phyloP scores from a whole-genome alignment of 495 filamentous ascomycete genomes.

The Daldinia childiae region DNA sequence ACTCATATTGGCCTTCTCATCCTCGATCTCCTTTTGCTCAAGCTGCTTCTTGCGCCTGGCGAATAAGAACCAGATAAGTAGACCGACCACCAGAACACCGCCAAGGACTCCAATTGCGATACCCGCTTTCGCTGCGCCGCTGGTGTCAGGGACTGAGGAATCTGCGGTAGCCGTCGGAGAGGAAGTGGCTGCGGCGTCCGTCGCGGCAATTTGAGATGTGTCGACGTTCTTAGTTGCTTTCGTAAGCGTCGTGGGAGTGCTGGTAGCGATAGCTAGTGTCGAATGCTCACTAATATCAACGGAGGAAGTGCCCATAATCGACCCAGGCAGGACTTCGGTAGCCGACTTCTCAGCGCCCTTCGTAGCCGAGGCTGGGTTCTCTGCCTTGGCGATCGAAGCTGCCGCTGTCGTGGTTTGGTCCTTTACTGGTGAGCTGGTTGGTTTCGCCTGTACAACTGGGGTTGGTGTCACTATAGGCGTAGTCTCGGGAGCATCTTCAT shows the following conservation, averaged over 20 bases:
- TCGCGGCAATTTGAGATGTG: constrained; percentile 30
- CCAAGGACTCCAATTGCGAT: constrained; percentile 80
- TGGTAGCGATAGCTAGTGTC: constrained; percentile 31
- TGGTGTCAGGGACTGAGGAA: constrained; percentile 52
- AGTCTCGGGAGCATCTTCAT: constrained; percentile 35
- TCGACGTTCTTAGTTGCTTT: constrained; percentile 44
- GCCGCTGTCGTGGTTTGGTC: constrained; percentile 15
- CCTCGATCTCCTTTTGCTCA: constrained; percentile 62
- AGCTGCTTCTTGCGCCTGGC: constrained; percentile 66
- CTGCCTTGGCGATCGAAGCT: constrained; percentile 15
- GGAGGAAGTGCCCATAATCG: constrained; percentile 18
- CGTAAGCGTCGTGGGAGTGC: constrained; percentile 28
- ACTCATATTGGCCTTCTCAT: constrained; percentile 61
- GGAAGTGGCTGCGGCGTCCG: constrained; percentile 39
- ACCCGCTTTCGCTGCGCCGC: constrained; percentile 79
- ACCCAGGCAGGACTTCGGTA: constrained; percentile 11
- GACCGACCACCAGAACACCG: constrained; percentile 66
- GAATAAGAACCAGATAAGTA: constrained; percentile 74
- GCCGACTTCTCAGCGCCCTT: constrained; percentile 9
- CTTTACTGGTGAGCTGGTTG: constrained; percentile 32
- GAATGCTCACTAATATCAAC: constrained; percentile 18
- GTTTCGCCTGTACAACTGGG: constrained; percentile 18
- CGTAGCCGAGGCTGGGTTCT: constrained; percentile 8
- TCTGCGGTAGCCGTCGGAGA: constrained; percentile 45
- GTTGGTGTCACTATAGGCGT: constrained; percentile 11